phyloP scores from a whole-genome alignment of 2,329 filamentous ascomycete species.

The Drechslerella coelobrocha region DNA sequence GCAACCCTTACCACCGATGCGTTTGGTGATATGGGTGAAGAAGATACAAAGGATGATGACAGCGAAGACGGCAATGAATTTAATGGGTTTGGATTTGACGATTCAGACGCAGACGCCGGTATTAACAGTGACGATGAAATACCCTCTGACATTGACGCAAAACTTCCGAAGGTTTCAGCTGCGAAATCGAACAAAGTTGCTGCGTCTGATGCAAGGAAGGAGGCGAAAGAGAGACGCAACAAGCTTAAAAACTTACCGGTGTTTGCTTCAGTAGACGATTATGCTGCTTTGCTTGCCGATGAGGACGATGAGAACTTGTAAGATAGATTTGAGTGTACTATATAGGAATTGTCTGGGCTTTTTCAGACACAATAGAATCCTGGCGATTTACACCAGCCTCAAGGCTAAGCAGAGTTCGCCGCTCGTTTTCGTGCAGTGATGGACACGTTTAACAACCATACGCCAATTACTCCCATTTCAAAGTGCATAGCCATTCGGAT shows the following conservation, averaged over 20 bases:
- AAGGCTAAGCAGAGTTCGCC: too few species aligned
- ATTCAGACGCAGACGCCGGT: conserved; percentile 58
- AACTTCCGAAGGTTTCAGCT: conserved; percentile 54
- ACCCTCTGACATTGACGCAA: conserved; percentile 51
- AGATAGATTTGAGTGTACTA: conserved; percentile 1
- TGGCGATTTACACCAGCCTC: too few species aligned
- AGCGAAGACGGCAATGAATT: conserved; percentile 60
- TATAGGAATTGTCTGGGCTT: neutral
- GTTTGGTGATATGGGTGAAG: conserved; percentile 61
- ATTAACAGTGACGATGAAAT: conserved; percentile 53
- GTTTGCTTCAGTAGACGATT: conserved; percentile 93
- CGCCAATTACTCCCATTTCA: too few species aligned
- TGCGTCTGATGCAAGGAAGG: conserved; percentile 22
- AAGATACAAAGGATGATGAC: conserved; percentile 59
- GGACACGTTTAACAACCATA: too few species aligned
- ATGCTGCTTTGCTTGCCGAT: conserved; percentile 66
- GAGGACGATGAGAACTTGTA: conserved; percentile 48
- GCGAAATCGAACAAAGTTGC: conserved; percentile 56
- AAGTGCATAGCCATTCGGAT: too few species aligned
- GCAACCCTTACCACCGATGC: conserved; percentile 54
- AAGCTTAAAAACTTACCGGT: conserved; percentile 87
- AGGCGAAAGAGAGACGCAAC: conserved; percentile 71
- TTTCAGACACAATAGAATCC: neutral
- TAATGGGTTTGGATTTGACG: conserved; percentile 60
- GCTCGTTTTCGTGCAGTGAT: too few species aligned